Base-by-base conservation (phyloP, 345 rosid species). In the Camelina neglecta region DNA sequence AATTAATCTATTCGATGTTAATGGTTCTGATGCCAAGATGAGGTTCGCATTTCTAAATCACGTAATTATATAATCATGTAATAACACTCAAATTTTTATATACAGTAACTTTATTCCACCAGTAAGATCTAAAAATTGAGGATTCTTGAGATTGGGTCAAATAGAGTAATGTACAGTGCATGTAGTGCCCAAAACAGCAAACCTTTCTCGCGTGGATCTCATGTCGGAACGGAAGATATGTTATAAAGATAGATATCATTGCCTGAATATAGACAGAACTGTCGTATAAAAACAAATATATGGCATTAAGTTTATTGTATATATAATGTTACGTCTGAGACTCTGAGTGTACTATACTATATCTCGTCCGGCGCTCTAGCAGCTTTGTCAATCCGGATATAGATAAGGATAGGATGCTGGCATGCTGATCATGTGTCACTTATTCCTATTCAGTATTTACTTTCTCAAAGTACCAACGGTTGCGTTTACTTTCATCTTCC, bases 211-310 rank as follows among this genome's bases (percentile, higher is more conserved):
- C 16, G 2, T 60, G 35, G 51, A 44, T 75, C 48, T 56, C 74
- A 44, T 76, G 80, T 69, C 80, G 51, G 80, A 69, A 69, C 75
- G 51, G 80, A 69, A 69, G 70, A 60, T 75, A 69, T 64, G 38
- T 33, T 13, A 18, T 24, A 48, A 57, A 57, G 41, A 48, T 62
- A 64, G 36, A 54, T 29, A 64, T 73, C 55, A 62, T 63, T 54
- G 61, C 58, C 44, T 33, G 44, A 48, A 48, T 21, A 11, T 29
- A 29, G 29, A 10, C 12, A 8, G 23, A 53, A 16, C 2, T 16
- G 54, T 61, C 54, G 33, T 41, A 33, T 64, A 55, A 18, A 55
- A 29, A 29, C 31, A 4, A 44, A 42, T 62, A 12, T 13, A 42
- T 24, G 5, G 53, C 29, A 2, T 5, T 24, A 63, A 44, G 2